Base-by-base conservation (phyloP, 495 filamentous ascomycete species). In the Lindgomyces ingoldianus region DNA sequence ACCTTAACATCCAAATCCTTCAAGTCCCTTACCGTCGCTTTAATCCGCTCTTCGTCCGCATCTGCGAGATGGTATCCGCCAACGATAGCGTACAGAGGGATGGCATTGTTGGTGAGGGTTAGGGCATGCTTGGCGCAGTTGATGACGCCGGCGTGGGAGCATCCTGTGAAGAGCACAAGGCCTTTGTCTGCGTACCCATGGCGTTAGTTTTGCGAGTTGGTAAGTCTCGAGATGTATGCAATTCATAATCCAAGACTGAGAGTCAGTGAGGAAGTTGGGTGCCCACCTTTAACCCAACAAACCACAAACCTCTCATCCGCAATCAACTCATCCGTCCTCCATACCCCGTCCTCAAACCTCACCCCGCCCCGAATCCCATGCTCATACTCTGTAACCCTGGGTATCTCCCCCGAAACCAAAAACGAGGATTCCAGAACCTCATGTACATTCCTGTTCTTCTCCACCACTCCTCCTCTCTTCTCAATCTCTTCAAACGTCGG, bases 131-230 rank as follows among this genome's bases (percentile, higher is more conserved):
- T 76, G 0, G 80, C 67, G 33, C 81, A 76, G 68, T 87, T 87
- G 49, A 87, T 79, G 6, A 86, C 83, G 1, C 84, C 84, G 1
- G 81, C 81, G 58, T 86, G 84, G 62, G 81, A 83, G 72, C 84
- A 87, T n/a, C 82, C 84, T 1, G 83, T 86, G 70, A 87, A 85
- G 16, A 86, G 73, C 6, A 87, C 81, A 19, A 87, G 75, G 11
- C 84, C 85, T 69, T 81, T 85, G 29, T 74, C 63, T 65, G 29
- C 11, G 52, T 47, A 33, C n/a, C n/a, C n/a, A n/a, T n/a, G n/a
- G n/a, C n/a, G n/a, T n/a, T n/a, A n/a, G n/a, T 22, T 30, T 18
- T 18, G n/a, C 1, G 25, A 16, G 18, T n/a, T 29, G 22, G 41
- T 22, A 12, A 26, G n/a, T n/a, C n/a, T n/a, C n/a, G n/a, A n/a